A percentile compares a stretch with the other conserved stretches of the same genome.
These are phyloP conservation scores for Cladophialophora yegresii DNA, from an alignment of 2,329 filamentous ascomycete species.

Conservation along the genomic window DNA sequence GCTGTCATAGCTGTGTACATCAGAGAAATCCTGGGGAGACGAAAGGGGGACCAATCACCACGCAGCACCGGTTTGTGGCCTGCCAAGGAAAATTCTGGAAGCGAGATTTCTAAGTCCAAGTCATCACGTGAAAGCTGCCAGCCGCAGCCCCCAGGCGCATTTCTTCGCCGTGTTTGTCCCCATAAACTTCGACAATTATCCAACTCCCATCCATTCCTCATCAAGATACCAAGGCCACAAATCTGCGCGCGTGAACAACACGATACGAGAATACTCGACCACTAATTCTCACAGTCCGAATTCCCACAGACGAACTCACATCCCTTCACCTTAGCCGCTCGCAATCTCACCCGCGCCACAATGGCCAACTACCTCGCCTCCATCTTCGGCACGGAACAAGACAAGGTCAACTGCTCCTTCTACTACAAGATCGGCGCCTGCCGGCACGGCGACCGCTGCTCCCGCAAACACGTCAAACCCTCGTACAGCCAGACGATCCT, in stretches of 20 bases:
- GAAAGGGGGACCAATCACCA: not conserved
- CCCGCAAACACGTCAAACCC: constrained; percentile 97
- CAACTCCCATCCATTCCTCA: not conserved
- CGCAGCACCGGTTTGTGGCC: not conserved
- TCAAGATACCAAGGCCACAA: not conserved
- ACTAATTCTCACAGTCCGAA: not conserved
- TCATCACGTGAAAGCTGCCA: constrained; percentile 5
- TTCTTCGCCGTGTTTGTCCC: no score
- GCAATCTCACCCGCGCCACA: not conserved
- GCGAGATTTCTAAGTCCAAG: constrained; percentile 16
- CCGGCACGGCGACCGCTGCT: constrained; percentile 96
- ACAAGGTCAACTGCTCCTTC: constrained; percentile 98
- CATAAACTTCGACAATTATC: not conserved
- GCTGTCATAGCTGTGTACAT: no score
- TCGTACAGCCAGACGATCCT: constrained; percentile 97
- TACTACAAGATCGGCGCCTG: constrained; percentile 99
- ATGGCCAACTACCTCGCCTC: constrained; percentile 99
- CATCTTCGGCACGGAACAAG: constrained; percentile 99
- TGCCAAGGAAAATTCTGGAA: constrained; percentile 20
- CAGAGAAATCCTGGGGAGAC: not conserved
- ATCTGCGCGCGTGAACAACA: not conserved
- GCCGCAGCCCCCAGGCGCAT: not conserved
- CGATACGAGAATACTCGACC: not conserved
- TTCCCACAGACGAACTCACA: not conserved
- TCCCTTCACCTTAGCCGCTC: no score